Conservation (phyloP, 768 basidiomycete species). For the Lyophyllum semitale region DNA sequence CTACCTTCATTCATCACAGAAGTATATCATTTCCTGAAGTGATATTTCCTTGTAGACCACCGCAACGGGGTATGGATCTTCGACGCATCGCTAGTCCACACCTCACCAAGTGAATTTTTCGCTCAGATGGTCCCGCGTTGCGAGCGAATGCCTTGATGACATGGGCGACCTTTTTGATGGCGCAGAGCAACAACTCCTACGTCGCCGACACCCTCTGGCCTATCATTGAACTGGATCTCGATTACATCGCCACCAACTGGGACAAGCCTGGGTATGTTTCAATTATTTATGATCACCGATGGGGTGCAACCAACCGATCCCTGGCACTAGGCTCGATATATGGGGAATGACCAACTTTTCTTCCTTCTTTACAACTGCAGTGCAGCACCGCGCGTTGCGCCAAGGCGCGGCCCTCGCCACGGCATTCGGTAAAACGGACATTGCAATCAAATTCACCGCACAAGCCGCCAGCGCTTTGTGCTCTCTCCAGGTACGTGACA, state of each 20-base stretch:
- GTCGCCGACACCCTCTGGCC: constrained; percentile 65
- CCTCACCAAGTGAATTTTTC: neutral
- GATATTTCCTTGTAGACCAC: constrained; percentile 34
- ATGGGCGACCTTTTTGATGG: constrained; percentile 64
- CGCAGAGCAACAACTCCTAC: constrained; percentile 45
- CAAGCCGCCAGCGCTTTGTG: constrained; percentile 71
- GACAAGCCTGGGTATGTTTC: constrained; percentile 52
- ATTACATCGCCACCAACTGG: constrained; percentile 74
- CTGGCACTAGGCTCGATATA: constrained; percentile 61
- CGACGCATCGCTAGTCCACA: neutral
- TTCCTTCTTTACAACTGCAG: constrained; percentile 83
- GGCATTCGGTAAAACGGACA: constrained; percentile 51
- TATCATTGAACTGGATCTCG: constrained; percentile 69
- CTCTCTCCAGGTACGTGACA: constrained; percentile 70
- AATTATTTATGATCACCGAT: neutral
- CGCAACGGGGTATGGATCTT: constrained; percentile 52
- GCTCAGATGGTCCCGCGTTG: constrained; percentile 69
- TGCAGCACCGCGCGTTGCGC: constrained; percentile 75
- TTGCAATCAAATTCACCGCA: constrained; percentile 46
- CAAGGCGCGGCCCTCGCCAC: constrained; percentile 67
- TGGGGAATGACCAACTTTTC: constrained; percentile 75
- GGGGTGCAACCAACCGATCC: neutral
- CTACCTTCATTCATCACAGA: neutral
- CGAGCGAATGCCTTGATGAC: constrained; percentile 67
- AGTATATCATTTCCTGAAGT: neutral